phyloP scores from a whole-genome alignment of 176 grass and related monocot genomes.

The Miscanthus lutarioriparius region DNA sequence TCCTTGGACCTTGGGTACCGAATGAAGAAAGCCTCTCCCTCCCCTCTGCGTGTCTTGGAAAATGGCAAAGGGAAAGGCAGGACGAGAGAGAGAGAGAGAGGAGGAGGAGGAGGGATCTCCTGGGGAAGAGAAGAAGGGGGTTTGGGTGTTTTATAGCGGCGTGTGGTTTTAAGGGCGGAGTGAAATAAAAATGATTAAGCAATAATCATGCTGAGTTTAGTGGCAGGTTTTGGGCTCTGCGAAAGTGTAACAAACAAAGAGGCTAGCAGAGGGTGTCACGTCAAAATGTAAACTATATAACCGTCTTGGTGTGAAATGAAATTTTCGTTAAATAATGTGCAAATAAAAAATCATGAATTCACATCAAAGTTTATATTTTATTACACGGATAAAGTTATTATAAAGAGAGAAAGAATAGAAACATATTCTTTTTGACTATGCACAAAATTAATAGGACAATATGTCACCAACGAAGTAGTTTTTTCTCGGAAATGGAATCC shows the following conservation, averaged over 20 bases:
- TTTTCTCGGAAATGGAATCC: not conserved
- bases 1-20: not conserved
- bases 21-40: not conserved
- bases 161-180: not conserved
- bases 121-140: constrained; percentile 27
- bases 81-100: not conserved
- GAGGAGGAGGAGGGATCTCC: constrained; percentile 6
- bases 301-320: not conserved
- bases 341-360: not conserved
- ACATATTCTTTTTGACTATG: not conserved
- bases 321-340: not conserved
- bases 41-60: constrained; percentile 29
- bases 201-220: constrained; percentile 21
- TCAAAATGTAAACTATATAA: no score
- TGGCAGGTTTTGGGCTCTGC: not conserved
- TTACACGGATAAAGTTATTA: not conserved
- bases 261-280: no score
- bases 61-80: constrained; percentile 32
- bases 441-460: not conserved
- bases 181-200: constrained; percentile 36
- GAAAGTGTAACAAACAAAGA: not conserved
- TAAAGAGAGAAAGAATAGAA: not conserved
- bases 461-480: not conserved
- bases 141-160: constrained; percentile 49
- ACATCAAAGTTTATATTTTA: not conserved